phyloP scores from a whole-genome alignment of 1,139 yeast genomes.

The Saccharomyces pastorianus region DNA sequence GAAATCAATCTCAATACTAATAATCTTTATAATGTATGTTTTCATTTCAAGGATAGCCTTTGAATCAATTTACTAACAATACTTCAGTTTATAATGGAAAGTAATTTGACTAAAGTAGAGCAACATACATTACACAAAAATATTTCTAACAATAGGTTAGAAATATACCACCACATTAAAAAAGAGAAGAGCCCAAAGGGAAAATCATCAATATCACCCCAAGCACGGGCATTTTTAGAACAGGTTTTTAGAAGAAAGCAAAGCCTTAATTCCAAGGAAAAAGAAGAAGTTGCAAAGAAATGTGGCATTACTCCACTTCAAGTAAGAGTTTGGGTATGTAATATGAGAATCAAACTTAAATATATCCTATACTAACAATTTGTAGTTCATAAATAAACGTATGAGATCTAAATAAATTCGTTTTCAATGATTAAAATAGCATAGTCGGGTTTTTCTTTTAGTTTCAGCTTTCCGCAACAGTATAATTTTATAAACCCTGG shows the following conservation, averaged over 20 bases:
- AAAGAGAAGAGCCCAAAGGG: background rate
- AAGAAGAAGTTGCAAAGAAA: slow-evolving; percentile 12
- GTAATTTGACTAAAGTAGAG: background rate
- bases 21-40: background rate
- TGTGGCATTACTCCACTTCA: slow-evolving; percentile 13
- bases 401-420: background rate
- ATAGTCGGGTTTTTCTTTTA: background rate
- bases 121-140: background rate
- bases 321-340: slow-evolving; percentile 14
- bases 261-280: slow-evolving; percentile 12
- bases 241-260: slow-evolving; percentile 10
- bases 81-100: background rate
- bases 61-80: background rate
- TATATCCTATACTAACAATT: background rate
- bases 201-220: background rate
- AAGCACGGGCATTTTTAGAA: slow-evolving; percentile 12
- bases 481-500: slow-evolving; percentile 1
- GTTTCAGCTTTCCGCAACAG: slow-evolving; percentile 2
- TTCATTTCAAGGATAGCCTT: background rate
- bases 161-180: background rate
- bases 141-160: background rate
- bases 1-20: background rate
- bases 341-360: background rate
- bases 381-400: slow-evolving; percentile 1
- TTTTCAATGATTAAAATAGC: background rate